These are phyloP conservation scores for Salix brachista DNA, from an alignment of 345 rosid genomes.

Conservation along the genomic window DNA sequence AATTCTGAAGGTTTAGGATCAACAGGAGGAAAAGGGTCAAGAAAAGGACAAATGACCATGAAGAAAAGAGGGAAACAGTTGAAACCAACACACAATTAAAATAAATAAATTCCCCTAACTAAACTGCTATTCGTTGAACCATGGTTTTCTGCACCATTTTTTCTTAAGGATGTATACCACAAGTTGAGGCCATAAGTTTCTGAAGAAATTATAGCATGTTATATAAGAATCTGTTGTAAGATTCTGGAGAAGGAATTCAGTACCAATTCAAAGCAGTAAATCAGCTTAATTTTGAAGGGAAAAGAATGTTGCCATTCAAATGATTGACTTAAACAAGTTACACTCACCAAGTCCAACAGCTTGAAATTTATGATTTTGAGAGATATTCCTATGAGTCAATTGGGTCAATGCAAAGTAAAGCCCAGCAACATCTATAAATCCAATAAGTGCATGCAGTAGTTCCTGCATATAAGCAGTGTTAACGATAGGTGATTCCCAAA, in stretches of 20 bases:
- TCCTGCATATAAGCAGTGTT: slow-evolving; percentile 46
- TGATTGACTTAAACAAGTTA: slow-evolving; percentile 10
- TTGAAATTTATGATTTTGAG: slow-evolving; percentile 94
- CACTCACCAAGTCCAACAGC: slow-evolving; percentile 93
- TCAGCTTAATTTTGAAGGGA: background rate
- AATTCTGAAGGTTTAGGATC: background rate
- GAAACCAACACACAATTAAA: background rate
- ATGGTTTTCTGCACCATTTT: too few species aligned
- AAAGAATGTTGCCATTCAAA: background rate
- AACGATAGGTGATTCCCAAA: background rate
- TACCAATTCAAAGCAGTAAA: background rate
- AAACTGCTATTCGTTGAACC: too few species aligned
- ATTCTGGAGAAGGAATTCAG: background rate
- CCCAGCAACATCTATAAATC: slow-evolving; percentile 96
- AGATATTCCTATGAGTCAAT: slow-evolving; percentile 90
- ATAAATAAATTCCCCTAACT: too few species aligned
- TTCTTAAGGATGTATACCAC: background rate
- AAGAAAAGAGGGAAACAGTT: background rate
- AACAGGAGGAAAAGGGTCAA: background rate
- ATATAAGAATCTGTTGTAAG: background rate
- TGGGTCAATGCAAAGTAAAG: slow-evolving; percentile 86
- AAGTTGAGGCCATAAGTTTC: background rate
- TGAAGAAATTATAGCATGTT: background rate
- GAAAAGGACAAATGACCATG: background rate
- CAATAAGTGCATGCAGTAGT: slow-evolving; percentile 84